Evolutionary conservation across 129 eudicot species (phyloP), one percentile per base, ranked within the genome.

Genomic region (Flaveria brownii): DNA sequence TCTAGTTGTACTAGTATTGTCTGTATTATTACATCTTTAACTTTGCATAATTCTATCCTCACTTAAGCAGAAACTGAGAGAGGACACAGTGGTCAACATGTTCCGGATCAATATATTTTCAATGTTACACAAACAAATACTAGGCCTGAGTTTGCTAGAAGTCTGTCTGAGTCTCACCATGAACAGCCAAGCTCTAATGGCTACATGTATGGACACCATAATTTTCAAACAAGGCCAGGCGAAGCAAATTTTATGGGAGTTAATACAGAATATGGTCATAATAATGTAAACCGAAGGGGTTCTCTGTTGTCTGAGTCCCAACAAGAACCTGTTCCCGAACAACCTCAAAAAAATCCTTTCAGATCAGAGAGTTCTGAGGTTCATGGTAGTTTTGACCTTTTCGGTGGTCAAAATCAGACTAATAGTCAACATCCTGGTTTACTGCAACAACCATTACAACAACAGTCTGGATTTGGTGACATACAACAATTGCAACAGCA

Each of bases 401-500:
- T 93, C 62, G 96, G 97, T 52, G 90, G 95, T 75, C 97, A 90
- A 72, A 90, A 84, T 50, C 96, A 93, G 77, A 81, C 84, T 80
- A 84, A 18, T 75, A 84, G 82, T 73, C 96, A 85, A 72, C 88
- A 88, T 77, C 75, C 88, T 49, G 84, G 92, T 77, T 69, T 85
- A 64, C 69, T 81, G 77, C 98, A 88, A 63, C 69, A 63, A 66
- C 80, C 90, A 14, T 82, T 87, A 63, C 90, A 87, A 39, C 98
- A 90, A 64, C 95, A 86, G 61, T 63, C 96, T n/a, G 93, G 95
- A 47, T 76, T 82, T 69, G 74, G 80, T 81, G 92, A 90, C 64
- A 84, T 85, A 81, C 98, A 93, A 76, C 89, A 85, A 78, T 26
- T 88, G 77, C 98, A 94, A 55, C 98, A 91, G 43, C 97, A 91